A percentile compares a stretch with the other conserved stretches of the same genome.
These are phyloP conservation scores for Tolypocladium amazonense DNA, from an alignment of 2,329 filamentous ascomycete genomes.

Conservation along the genomic window DNA sequence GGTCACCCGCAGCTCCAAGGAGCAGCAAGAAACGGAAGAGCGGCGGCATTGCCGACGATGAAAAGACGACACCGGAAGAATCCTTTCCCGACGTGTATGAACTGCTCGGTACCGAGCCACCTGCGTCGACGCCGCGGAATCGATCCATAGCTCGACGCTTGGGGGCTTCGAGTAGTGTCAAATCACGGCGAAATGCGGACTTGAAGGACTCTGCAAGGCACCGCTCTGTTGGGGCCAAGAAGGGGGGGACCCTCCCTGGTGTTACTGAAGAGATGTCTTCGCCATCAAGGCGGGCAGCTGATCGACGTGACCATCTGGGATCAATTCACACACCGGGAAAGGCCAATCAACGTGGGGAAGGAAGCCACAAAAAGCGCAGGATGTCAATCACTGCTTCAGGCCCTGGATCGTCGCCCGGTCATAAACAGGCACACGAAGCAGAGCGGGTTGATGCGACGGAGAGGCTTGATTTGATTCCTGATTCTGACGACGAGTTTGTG, in stretches of 20 bases:
- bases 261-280: conserved; percentile 12
- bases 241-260: conserved; percentile 5
- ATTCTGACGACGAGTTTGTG: conserved; percentile 47
- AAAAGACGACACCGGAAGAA: conserved; percentile 25
- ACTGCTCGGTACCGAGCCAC: conserved; percentile 29
- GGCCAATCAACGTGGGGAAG: conserved; percentile 4
- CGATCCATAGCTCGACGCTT: conserved; percentile 11
- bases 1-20: conserved; percentile 24
- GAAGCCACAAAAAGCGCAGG: conserved; percentile 8
- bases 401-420: background rate
- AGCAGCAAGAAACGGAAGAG: conserved; percentile 43
- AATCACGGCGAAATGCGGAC: conserved; percentile 8
- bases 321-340: conserved; percentile 3
- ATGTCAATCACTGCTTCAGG: background rate
- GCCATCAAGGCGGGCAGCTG: conserved; percentile 11
- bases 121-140: conserved; percentile 21
- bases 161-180: conserved; percentile 8
- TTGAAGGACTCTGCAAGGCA: conserved; percentile 4
- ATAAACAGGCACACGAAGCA: conserved; percentile 4
- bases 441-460: background rate
- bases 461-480: conserved; percentile 31
- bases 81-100: conserved; percentile 46
- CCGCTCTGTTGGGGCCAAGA: background rate
- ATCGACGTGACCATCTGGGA: conserved; percentile 2
- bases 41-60: conserved; percentile 28